Evolutionary conservation across 495 filamentous ascomycete species (phyloP), one percentile per base, ranked within the genome.

Genomic region (Recurvomyces mirabilis): DNA sequence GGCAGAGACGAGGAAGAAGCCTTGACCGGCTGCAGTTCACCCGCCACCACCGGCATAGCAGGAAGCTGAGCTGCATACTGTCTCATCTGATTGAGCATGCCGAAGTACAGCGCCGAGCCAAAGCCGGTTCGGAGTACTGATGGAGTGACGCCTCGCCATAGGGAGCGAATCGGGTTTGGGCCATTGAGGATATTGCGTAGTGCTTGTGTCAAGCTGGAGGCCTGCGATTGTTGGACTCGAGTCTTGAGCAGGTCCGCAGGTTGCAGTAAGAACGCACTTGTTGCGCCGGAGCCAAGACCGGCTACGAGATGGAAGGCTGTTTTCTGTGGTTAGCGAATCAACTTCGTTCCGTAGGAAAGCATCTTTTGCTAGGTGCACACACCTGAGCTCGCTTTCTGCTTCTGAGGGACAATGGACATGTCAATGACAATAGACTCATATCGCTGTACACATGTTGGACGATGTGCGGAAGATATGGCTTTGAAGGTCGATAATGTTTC

Each of bases 241-340:
- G 82, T 98, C 68, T 98, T 98, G 63, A 98, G 79, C 17, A 96
- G 82, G 63, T 96, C 91, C 59, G 88, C 85, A 21, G 91, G 91
- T 65, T 98, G 91, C 39, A 98, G 79, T 53, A 95, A 78, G 46
- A 87, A 77, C 46, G 91, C 85, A 31, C 87, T 85, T 49, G 82
- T 72, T 38, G 93, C 72, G 57, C 91, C 91, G 0, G 88, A 93
- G 56, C 73, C 73, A 28, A 94, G 81, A 47, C 91, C 93, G 43
- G 87, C 91, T 46, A 77, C 64, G 67, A 96, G 93, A 69, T 94
- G 89, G 63, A 87, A 88, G 52, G 70, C 58, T 64, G 42, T 11
- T 10, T 17, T 14, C 7, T 31, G 39, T n/a, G n/a, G n/a, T n/a
- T n/a, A n/a, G n/a, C n/a, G n/a, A n/a, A n/a, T n/a, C n/a, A n/a